Percentiles rank a stretch among this genome's conserved stretches.
phyloP scores from a whole-genome alignment of 225 moss, liverwort and hornwort species.

The Physcomitrellopsis africana region DNA sequence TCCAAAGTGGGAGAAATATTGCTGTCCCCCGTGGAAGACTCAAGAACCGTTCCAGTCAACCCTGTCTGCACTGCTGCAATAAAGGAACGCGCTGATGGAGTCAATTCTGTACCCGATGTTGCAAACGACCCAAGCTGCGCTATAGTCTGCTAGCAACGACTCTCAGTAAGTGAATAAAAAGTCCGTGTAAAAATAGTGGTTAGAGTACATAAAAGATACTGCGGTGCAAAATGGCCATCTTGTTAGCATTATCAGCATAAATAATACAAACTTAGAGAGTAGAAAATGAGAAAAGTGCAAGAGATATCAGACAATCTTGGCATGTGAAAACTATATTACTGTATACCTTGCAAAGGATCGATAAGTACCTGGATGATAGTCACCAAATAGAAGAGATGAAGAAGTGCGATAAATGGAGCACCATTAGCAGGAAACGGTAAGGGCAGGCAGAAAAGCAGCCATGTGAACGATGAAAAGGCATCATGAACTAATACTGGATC shows the following conservation, averaged over 20 bases:
- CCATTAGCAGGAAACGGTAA: constrained; percentile 77
- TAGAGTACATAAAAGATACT: not conserved
- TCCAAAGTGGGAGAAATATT: constrained; percentile 25
- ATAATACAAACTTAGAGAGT: constrained; percentile 1
- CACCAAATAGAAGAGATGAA: constrained; percentile 89
- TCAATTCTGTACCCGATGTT: constrained; percentile 54
- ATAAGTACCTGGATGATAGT: constrained; percentile 73
- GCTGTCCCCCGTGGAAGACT: constrained; percentile 39
- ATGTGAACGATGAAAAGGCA: constrained; percentile 78
- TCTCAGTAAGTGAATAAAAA: constrained; percentile 10
- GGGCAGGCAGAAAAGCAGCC: constrained; percentile 90
- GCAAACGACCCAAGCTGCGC: constrained; percentile 61
- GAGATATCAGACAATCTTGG: not conserved
- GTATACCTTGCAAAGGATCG: not conserved
- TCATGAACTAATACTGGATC: constrained; percentile 91
- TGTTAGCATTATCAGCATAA: not conserved
- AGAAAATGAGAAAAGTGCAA: not conserved
- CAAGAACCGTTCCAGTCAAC: constrained; percentile 53
- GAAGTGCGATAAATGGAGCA: constrained; percentile 79
- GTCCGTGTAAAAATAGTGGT: not conserved
- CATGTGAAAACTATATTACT: not conserved
- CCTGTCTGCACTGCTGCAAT: constrained; percentile 61
- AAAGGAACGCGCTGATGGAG: constrained; percentile 59
- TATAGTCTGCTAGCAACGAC: constrained; percentile 44
- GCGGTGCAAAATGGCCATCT: not conserved